phyloP scores from a whole-genome alignment of 805 yeast species.

The Citeromyces nyonsensis region DNA sequence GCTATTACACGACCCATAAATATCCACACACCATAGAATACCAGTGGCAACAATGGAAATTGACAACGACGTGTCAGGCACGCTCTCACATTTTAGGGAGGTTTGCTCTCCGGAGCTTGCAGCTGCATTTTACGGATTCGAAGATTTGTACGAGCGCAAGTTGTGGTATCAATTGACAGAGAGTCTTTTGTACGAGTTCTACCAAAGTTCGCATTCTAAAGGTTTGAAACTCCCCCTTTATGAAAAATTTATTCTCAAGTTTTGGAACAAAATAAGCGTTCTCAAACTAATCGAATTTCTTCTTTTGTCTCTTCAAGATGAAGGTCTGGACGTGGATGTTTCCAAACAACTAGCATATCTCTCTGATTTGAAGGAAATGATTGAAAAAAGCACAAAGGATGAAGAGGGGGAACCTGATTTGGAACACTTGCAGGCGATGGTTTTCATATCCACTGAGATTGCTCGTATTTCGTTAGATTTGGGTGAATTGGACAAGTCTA shows the following conservation, averaged over 20 bases:
- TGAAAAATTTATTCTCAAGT: slow-evolving; percentile 51
- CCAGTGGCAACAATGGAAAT: slow-evolving; percentile 2
- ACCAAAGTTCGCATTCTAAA: slow-evolving; percentile 25
- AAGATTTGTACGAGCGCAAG: slow-evolving; percentile 76
- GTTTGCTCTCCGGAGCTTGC: slow-evolving; percentile 46
- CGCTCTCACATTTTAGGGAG: slow-evolving; percentile 39
- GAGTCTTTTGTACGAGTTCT: slow-evolving; percentile 41
- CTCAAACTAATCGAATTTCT: slow-evolving; percentile 68
- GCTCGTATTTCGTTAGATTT: slow-evolving; percentile 55
- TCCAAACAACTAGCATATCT: slow-evolving; percentile 21
- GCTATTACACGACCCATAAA: no score
- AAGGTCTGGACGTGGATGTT: slow-evolving; percentile 21
- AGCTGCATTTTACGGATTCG: slow-evolving; percentile 49
- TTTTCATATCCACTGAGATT: slow-evolving; percentile 52
- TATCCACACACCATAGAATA: no score
- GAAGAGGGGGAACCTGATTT: slow-evolving; percentile 15
- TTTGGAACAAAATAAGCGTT: slow-evolving; percentile 61
- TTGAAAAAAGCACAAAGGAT: slow-evolving; percentile 18
- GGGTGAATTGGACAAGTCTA: slow-evolving; percentile 25
- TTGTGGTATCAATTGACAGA: slow-evolving; percentile 91
- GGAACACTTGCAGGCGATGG: slow-evolving; percentile 29
- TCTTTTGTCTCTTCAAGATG: slow-evolving; percentile 29
- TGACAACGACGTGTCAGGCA: slow-evolving; percentile 17
- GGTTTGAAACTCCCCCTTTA: slow-evolving; percentile 51
- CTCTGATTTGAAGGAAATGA: slow-evolving; percentile 13